Conservation (phyloP, 1,284 basidiomycete genomes). For the Termitomyces sp. region DNA sequence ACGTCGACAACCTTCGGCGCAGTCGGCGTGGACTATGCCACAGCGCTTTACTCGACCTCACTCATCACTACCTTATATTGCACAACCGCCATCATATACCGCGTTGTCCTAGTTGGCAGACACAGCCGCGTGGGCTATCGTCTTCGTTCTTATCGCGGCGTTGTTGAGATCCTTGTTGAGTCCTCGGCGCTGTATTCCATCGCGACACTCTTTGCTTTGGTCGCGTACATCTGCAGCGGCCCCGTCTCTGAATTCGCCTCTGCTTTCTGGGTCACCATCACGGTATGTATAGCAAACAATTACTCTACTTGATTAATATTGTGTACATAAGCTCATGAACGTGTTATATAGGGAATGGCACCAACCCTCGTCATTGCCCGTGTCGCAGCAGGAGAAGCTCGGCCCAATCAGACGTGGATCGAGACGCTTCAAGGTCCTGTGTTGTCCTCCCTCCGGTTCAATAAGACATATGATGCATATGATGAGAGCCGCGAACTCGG, state of each 20-base stretch:
- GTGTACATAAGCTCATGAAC: background rate
- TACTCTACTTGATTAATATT: background rate
- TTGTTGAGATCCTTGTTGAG: constrained; percentile 16
- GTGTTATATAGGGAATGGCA: constrained; percentile 15
- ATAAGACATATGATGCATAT: constrained; percentile 3
- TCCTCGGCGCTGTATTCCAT: constrained; percentile 16
- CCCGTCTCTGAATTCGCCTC: constrained; percentile 17
- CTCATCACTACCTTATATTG: constrained; percentile 16
- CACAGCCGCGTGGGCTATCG: constrained; percentile 1
- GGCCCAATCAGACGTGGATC: constrained; percentile 13
- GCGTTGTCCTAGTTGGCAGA: constrained; percentile 9
- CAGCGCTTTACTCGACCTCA: constrained; percentile 16
- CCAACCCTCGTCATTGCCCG: constrained; percentile 17
- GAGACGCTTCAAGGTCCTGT: constrained; percentile 1
- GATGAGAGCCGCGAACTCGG: constrained; percentile 5
- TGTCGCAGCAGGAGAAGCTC: constrained; percentile 15
- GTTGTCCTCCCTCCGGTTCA: constrained; percentile 14
- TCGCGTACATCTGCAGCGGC: constrained; percentile 13
- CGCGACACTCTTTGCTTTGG: constrained; percentile 16
- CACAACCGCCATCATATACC: constrained; percentile 14
- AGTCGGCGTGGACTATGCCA: constrained; percentile 17
- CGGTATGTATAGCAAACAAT: constrained; percentile 7
- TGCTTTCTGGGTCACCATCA: constrained; percentile 16
- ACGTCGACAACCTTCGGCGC: constrained; percentile 13
- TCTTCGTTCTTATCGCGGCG: constrained; percentile 12